These are phyloP conservation scores for Rubia yunnanensis DNA, from an alignment of 257 asterid genomes.

Conservation along the genomic window DNA sequence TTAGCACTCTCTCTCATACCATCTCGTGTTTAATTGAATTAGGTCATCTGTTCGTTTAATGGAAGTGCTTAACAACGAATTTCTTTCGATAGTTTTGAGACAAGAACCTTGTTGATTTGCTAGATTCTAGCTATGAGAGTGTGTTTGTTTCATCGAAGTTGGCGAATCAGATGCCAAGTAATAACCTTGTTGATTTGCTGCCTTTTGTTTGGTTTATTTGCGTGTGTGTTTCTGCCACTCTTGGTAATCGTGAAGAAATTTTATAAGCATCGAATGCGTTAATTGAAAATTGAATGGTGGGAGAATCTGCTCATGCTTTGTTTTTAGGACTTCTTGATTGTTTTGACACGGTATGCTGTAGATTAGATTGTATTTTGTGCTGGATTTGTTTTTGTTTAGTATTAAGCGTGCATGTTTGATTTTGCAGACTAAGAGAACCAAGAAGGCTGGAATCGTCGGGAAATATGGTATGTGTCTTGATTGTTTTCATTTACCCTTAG, in stretches of 20 bases:
- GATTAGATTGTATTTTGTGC: not conserved
- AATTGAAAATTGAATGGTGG: too few relatives aligned
- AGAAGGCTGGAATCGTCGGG: constrained; percentile 57
- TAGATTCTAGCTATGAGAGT: not conserved
- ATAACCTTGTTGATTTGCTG: not conserved
- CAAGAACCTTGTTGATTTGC: not conserved
- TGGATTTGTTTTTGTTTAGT: not conserved
- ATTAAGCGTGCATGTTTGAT: not conserved
- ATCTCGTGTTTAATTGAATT: not conserved
- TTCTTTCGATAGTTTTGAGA: too few relatives aligned
- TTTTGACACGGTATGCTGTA: not conserved
- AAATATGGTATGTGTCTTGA: constrained; percentile 32
- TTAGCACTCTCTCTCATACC: not conserved
- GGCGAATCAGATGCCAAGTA: too few relatives aligned
- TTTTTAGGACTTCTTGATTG: too few relatives aligned
- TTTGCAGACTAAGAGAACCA: constrained; percentile 53
- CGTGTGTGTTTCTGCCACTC: too few relatives aligned
- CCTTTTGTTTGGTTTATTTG: not conserved
- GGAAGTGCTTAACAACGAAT: not conserved
- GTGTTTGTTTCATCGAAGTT: too few relatives aligned
- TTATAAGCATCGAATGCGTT: too few relatives aligned
- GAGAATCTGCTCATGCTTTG: too few relatives aligned
- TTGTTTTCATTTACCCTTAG: too few relatives aligned
- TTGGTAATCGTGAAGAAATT: too few relatives aligned
- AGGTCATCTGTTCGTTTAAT: not conserved